Evolutionary conservation across 75 land plant species (phyloP), one percentile per base, ranked within the genome.

Genomic region (Pinus taeda): DNA sequence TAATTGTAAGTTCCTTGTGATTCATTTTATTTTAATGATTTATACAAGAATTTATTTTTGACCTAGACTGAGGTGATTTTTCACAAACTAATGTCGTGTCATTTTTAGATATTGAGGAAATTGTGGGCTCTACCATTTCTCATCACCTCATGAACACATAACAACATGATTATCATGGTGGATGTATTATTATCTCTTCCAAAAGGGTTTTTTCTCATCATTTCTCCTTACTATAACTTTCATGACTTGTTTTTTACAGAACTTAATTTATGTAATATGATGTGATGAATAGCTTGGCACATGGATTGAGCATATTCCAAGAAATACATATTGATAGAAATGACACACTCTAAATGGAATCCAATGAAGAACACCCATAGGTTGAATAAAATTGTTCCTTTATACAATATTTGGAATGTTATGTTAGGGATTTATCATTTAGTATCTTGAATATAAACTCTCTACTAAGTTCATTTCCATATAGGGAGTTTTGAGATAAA

Each of bases 111-210:
- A 89, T 95, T 64, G 96, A 95, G 78, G 95, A 95, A 74, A 85
- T 95, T 79, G 91, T 93, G 59, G 83, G 93, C 13, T 93, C 96
- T 29, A 93, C 95, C 58, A 79, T 95, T 66, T 93, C 98, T 15
- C 90, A 91, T 84, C 96, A 95, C 65, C 71, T 92, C 75, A 93
- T 90, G 93, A 87, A 95, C 65, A 89, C 82, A 42, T 83, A 92
- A 73, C 75, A 89, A 26, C 90, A 91, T 37, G 88, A 93, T 17
- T 89, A 93, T 74, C 88, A 89, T 64, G 80, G 85, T 82, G 98
- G 98, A 81, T 88, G 87, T 65, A 93, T 95, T 73, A 69, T 95
- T 49, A 93, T 95, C 53, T 93, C 93, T 24, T 79, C 96, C 2
- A 83, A 83, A 71, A 95, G 98, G 96, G 92, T 15, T 73, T 26